phyloP scores from a whole-genome alignment of 164 flowering plant genomes.

The Tetrastigma voinierianum region DNA sequence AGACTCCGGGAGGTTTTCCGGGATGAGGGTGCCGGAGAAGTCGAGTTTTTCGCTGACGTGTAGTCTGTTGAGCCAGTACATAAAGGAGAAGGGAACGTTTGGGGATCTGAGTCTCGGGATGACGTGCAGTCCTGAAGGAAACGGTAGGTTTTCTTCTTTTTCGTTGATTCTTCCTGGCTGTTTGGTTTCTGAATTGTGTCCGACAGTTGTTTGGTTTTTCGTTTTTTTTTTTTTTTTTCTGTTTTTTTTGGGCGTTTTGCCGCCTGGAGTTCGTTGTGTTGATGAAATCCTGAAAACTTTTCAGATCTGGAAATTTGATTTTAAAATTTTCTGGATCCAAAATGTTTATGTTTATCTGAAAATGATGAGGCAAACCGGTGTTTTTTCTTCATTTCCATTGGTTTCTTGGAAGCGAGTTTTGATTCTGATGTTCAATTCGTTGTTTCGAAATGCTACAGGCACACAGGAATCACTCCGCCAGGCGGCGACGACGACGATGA shows the following conservation, averaged over 20 bases:
- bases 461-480: slow-evolving; percentile 11
- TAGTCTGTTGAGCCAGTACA: slow-evolving; percentile 60
- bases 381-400: no score
- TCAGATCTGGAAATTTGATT: no score
- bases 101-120: slow-evolving; percentile 65
- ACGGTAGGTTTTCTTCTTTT: slow-evolving; percentile 13
- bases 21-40: slow-evolving; percentile 37
- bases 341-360: no score
- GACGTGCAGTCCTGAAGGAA: slow-evolving; percentile 17
- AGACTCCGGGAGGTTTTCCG: slow-evolving; percentile 27
- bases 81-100: slow-evolving; percentile 60
- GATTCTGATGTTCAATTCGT: slow-evolving; percentile 1
- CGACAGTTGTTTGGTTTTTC: neutral
- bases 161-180: neutral
- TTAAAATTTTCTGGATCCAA: no score
- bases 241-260: no score
- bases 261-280: no score
- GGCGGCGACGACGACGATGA: slow-evolving; percentile 29
- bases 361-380: no score
- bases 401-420: no score
- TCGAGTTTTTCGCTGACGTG: slow-evolving; percentile 55
- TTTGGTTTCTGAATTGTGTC: no score
- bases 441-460: slow-evolving; percentile 21
- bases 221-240: neutral
- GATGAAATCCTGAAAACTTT: no score